phyloP scores from a whole-genome alignment of 352 stramenopile species.

The Elongisporangium senticosum region DNA sequence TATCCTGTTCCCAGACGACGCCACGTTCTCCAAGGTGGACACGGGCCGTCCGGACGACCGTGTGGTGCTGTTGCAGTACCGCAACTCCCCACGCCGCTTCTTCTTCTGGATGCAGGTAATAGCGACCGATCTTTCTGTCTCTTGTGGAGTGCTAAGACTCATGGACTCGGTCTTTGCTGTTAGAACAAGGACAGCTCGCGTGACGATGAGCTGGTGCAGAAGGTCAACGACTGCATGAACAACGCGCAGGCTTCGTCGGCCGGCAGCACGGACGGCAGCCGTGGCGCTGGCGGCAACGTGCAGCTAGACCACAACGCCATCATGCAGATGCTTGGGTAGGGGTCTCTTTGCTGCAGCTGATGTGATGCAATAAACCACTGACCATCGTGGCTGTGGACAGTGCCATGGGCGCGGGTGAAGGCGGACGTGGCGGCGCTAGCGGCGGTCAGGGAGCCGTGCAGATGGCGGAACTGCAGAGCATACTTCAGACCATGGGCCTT shows the following conservation, averaged over 20 bases:
- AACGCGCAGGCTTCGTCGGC: slow-evolving; percentile 52
- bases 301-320: slow-evolving; percentile 88
- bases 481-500: slow-evolving; percentile 85
- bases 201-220: slow-evolving; percentile 83
- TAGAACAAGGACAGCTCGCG: slow-evolving; percentile 85
- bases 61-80: slow-evolving; percentile 92
- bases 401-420: slow-evolving; percentile 69
- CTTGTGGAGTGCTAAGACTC: background rate
- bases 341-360: background rate
- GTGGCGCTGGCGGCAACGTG: slow-evolving; percentile 42
- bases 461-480: slow-evolving; percentile 85
- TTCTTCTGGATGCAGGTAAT: slow-evolving; percentile 97
- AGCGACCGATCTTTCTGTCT: background rate
- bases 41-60: slow-evolving; percentile 82
- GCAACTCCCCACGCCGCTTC: slow-evolving; percentile 88
- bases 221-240: slow-evolving; percentile 88
- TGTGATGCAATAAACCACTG: too few species aligned
- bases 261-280: slow-evolving; percentile 18
- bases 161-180: background rate
- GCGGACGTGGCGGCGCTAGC: slow-evolving; percentile 29
- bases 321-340: slow-evolving; percentile 87
- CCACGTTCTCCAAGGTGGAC: slow-evolving; percentile 83
- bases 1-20: slow-evolving; percentile 91
- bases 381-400: slow-evolving; percentile 13
- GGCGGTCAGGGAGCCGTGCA: slow-evolving; percentile 48